Base-by-base conservation (phyloP, 2,329 filamentous ascomycete species). In the Sordariomycetes sp. region DNA sequence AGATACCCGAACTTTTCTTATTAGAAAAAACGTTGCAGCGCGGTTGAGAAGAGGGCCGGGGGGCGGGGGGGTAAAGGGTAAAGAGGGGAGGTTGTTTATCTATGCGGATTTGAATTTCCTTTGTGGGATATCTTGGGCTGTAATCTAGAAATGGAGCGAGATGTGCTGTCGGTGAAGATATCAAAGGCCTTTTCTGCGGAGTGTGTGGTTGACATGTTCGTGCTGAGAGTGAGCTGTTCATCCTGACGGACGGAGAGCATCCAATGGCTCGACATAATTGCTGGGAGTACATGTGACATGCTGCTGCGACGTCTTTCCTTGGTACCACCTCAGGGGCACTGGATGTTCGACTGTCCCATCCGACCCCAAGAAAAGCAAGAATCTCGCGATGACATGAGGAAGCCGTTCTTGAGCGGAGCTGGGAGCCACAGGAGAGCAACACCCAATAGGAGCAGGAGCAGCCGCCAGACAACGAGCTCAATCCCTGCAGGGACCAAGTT, bases 1-100 rank as follows among this genome's bases (percentile, higher is more conserved):
- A 56, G 45, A 56, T 56, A 56, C 54, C 54, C 54, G n/a, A 50
- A 22, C n/a, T 22, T 54, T 54, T 50, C 22, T 50, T 50, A 50
- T 3, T 8, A 24, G 39, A 22, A 20, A 20, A 20, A 50, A 20
- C 10, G 45, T 34, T 35, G 25, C 34, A 53, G 28, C 28, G 15
- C n/a, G 20, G 25, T 25, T 22, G 51, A 53, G 36, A 15, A 15
- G 25, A 53, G 51, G 51, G 51, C n/a, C n/a, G n/a, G n/a, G n/a
- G n/a, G n/a, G n/a, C n/a, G n/a, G n/a, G n/a, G n/a, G n/a, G n/a
- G n/a, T n/a, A n/a, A 54, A n/a, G 20, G 42, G 42, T 20, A n/a
- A 20, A 50, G 45, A 20, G 39, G 39, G n/a, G 39, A 24, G 45
- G n/a, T 24, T 24, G 20, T 3, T 24, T 50, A 50, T 50, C 45